Evolutionary conservation across 306 rosid species (phyloP), one percentile per base, ranked within the genome.

Genomic region (Ochetophila trinervis): DNA sequence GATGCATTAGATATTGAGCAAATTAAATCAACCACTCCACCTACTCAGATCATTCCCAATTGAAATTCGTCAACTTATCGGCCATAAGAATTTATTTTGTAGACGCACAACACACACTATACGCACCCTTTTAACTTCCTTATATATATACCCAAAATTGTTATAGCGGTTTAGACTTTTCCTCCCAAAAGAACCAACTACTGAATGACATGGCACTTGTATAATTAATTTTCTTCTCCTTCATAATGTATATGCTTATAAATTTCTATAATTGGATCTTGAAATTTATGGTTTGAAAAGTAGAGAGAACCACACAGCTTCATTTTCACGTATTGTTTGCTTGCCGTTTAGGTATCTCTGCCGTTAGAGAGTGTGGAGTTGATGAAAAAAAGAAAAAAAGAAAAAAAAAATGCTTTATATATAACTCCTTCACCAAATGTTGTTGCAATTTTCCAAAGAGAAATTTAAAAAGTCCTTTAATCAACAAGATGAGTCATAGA

Each of bases 281-380:
- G 45, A 40, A 40, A 7, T 8, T n/a, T n/a, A n/a, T 2, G 12
- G 45, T 12, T 76, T 80, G 40, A 18, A 65, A 76, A 79, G 74
- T 73, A 77, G 74, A 72, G 62, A 53, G 57, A n/a, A 9, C 35
- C 57, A 1, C 19, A 20, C 22, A 75, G n/a, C 87, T 77, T 84
- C 65, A 53, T 71, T 74, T 76, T 81, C 87, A 85, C 92, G 88
- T 75, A 85, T 70, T 68, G 68, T 75, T 80, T 80, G 74, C 85
- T 83, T 76, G 64, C 56, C 76, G 55, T 68, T 69, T 63, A 73
- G 60, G 78, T 68, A 55, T 71, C 66, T 60, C 60, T 72, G 75
- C 80, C 69, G 85, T 79, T 87, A 75, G 66, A 68, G 79, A 79
- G 81, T 63, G 73, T 60, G 52, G 65, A 61, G 57, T 51, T 65